A percentile compares a stretch with the other conserved stretches of the same genome.
Evolutionary conservation across 2,329 filamentous ascomycete species (phyloP).

Genomic region (Diaporthe nobilis): DNA sequence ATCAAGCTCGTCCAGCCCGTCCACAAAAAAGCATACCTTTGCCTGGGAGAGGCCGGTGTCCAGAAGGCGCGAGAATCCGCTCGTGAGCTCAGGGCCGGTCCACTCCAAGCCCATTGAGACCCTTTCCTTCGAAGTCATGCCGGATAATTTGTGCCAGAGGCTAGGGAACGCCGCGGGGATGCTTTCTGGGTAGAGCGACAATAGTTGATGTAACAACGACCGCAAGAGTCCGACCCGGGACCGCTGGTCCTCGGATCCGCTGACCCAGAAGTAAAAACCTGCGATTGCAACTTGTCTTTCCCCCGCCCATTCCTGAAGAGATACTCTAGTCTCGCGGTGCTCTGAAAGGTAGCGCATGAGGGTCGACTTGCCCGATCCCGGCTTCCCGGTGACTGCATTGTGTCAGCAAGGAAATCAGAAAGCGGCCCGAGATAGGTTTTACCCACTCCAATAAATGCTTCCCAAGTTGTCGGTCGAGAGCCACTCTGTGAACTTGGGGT

Average conservation of each 20-base stretch:
- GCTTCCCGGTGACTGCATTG: slow-evolving; percentile 58
- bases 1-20: slow-evolving; percentile 47
- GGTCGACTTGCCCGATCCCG: slow-evolving; percentile 63
- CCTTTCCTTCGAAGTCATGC: slow-evolving; percentile 50
- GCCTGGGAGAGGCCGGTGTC: slow-evolving; percentile 41
- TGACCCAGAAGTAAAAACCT: slow-evolving; percentile 63
- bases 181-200: slow-evolving; percentile 46
- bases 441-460: slow-evolving; percentile 37
- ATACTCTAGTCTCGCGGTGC: slow-evolving; percentile 41
- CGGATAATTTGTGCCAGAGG: slow-evolving; percentile 48
- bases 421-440: too few species aligned
- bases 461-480: slow-evolving; percentile 37
- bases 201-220: slow-evolving; percentile 54
- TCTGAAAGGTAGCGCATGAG: slow-evolving; percentile 57
- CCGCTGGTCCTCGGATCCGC: slow-evolving; percentile 54
- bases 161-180: slow-evolving; percentile 48
- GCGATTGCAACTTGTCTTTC: slow-evolving; percentile 50
- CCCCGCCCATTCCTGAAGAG: slow-evolving; percentile 48
- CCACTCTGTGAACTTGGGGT: slow-evolving; percentile 32
- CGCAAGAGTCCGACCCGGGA: slow-evolving; percentile 55
- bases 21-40: slow-evolving; percentile 48
- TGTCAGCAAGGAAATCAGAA: not conserved
- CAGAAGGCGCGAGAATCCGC: slow-evolving; percentile 46
- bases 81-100: slow-evolving; percentile 49
- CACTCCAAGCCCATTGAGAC: slow-evolving; percentile 50